These are phyloP conservation scores for Porogramme epimiltina DNA, from an alignment of 1,284 basidiomycete genomes.

Conservation along the genomic window DNA sequence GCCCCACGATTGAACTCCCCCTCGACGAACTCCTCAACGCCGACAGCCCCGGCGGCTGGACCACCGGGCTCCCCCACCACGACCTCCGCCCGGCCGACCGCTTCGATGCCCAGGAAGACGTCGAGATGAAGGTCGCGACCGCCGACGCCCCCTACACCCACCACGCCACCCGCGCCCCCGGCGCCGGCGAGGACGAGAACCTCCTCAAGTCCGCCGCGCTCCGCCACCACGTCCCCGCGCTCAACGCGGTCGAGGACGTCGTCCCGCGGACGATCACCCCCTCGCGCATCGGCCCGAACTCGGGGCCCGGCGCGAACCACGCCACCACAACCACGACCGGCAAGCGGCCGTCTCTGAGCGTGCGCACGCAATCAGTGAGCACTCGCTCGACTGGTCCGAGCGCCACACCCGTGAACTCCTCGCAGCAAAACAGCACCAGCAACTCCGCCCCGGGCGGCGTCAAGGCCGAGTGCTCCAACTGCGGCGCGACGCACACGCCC, in stretches of 20 bases:
- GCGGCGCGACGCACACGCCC: constrained; percentile 81
- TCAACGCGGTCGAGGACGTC: constrained; percentile 40
- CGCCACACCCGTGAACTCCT: constrained; percentile 58
- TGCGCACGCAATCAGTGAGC: constrained; percentile 44
- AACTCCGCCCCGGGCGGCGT: constrained; percentile 70
- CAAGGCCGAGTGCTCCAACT: constrained; percentile 83
- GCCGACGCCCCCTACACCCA: constrained; percentile 30
- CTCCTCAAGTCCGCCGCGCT: constrained; percentile 35
- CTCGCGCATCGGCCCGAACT: constrained; percentile 51
- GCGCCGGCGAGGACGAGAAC: constrained; percentile 28
- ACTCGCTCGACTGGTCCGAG: constrained; percentile 59
- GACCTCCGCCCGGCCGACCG: constrained; percentile 23
- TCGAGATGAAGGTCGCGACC: constrained; percentile 39
- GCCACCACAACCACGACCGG: constrained; percentile 33
- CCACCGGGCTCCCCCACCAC: constrained; percentile 24
- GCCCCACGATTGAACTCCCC: constrained; percentile 79
- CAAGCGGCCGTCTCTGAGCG: constrained; percentile 57
- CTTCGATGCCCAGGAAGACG: constrained; percentile 31
- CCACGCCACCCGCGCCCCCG: constrained; percentile 25
- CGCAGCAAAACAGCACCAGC: constrained; percentile 32
- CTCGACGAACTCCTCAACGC: constrained; percentile 72
- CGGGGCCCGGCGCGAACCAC: constrained; percentile 44
- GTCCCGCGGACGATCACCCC: constrained; percentile 53
- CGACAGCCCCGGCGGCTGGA: constrained; percentile 39
- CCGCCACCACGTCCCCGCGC: constrained; percentile 38